phyloP scores from a whole-genome alignment of 1,139 yeast species.

The Scheffersomyces segobiensis region DNA sequence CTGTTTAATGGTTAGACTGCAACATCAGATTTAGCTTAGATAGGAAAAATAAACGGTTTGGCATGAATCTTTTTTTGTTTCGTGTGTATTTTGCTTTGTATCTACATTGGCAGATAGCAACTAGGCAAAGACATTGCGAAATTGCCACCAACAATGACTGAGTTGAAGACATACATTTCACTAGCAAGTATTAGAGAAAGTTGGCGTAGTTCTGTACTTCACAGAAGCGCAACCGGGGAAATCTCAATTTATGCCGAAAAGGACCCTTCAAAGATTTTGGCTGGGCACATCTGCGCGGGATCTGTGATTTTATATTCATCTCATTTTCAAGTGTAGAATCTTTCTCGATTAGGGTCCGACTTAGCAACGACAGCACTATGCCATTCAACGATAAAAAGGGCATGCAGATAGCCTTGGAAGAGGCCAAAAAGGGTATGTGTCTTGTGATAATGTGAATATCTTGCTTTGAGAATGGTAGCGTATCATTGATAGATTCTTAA shows the following conservation, averaged over 20 bases:
- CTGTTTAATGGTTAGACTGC: not conserved
- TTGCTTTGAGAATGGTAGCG: not conserved
- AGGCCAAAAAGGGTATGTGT: conserved; percentile 60
- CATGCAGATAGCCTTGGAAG: conserved; percentile 67
- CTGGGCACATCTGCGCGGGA: not conserved
- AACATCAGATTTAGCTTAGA: not conserved
- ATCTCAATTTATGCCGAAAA: not conserved
- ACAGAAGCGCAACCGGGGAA: not conserved
- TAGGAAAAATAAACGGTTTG: not conserved
- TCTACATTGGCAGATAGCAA: not conserved
- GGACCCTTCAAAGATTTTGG: not conserved
- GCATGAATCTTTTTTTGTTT: not conserved
- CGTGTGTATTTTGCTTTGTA: not conserved
- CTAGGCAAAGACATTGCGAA: not conserved
- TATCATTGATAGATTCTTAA: not conserved
- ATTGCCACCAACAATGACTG: not conserved
- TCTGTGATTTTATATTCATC: not conserved
- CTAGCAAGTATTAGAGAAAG: not conserved
- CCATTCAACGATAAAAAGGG: conserved; percentile 65
- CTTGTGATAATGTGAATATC: not conserved
- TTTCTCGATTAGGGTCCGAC: not conserved
- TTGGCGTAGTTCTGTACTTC: not conserved
- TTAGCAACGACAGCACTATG: conserved; percentile 25
- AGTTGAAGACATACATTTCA: not conserved
- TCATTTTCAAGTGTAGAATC: not conserved